These are phyloP conservation scores for Omphalotus olearius DNA, from an alignment of 1,284 basidiomycete genomes.

Conservation along the genomic window DNA sequence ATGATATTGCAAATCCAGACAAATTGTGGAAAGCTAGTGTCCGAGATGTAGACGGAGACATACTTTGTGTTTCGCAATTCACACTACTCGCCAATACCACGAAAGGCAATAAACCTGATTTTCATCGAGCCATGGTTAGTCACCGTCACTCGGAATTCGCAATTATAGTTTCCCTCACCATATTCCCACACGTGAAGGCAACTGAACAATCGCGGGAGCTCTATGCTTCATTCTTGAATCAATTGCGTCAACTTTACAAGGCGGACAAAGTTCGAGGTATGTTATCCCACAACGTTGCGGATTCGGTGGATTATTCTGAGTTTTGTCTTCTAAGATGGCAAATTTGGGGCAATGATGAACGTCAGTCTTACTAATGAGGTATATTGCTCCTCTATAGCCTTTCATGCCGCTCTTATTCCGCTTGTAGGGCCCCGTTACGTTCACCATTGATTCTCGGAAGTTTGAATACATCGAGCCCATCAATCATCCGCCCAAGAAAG, in stretches of 20 bases:
- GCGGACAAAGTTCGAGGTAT: slow-evolving; percentile 77
- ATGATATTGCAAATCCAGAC: slow-evolving; percentile 47
- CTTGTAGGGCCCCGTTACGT: slow-evolving; percentile 74
- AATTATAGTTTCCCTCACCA: background rate
- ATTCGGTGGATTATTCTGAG: background rate
- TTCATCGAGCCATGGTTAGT: slow-evolving; percentile 86
- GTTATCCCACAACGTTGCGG: slow-evolving; percentile 3
- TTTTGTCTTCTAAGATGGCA: slow-evolving; percentile 57
- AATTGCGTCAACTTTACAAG: slow-evolving; percentile 61
- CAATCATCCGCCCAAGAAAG: no score
- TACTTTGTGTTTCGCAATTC: slow-evolving; percentile 90
- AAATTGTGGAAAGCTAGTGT: slow-evolving; percentile 82
- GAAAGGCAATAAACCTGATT: slow-evolving; percentile 88
- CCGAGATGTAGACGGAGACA: slow-evolving; percentile 80
- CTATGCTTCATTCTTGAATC: slow-evolving; percentile 71
- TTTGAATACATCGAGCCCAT: slow-evolving; percentile 43
- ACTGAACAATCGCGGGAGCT: slow-evolving; percentile 63
- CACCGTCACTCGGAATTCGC: slow-evolving; percentile 2
- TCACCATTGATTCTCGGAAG: slow-evolving; percentile 76
- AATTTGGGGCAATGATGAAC: slow-evolving; percentile 92
- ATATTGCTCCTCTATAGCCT: slow-evolving; percentile 18
- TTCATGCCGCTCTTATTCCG: slow-evolving; percentile 9
- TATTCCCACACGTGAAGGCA: slow-evolving; percentile 37
- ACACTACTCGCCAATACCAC: slow-evolving; percentile 84
- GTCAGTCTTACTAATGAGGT: slow-evolving; percentile 85